Conservation (phyloP, 2,329 filamentous ascomycete genomes). For the Neobulgaria alba region DNA sequence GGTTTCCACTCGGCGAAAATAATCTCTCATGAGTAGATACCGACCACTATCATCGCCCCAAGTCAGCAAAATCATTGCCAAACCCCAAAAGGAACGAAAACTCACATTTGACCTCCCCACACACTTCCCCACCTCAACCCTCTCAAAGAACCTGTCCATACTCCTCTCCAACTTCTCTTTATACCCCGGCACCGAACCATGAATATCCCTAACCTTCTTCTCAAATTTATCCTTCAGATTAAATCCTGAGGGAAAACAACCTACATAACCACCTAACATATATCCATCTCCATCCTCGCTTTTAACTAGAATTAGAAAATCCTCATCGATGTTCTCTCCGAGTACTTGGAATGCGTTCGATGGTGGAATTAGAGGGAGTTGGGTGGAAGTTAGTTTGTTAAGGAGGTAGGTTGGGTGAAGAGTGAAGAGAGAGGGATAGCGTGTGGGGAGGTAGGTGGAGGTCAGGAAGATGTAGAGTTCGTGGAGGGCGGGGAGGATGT, state of each 20-base stretch:
- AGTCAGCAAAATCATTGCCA: too few relatives aligned
- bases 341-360: conserved; percentile 38
- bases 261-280: conserved; percentile 45
- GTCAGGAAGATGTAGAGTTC: conserved; percentile 50
- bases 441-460: conserved; percentile 43
- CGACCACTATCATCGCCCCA: too few relatives aligned
- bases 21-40: conserved; percentile 34
- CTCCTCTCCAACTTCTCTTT: conserved; percentile 43
- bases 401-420: conserved; percentile 30
- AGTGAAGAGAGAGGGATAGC: conserved; percentile 46
- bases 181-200: conserved; percentile 50
- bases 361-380: conserved; percentile 32
- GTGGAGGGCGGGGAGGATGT: conserved; percentile 36
- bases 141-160: conserved; percentile 55
- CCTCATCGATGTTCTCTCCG: conserved; percentile 46
- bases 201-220: conserved; percentile 44
- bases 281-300: conserved; percentile 34
- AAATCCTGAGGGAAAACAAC: conserved; percentile 51
- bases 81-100: not conserved
- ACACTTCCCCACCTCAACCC: conserved; percentile 42
- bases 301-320: conserved; percentile 50
- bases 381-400: conserved; percentile 38
- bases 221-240: conserved; percentile 45
- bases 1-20: conserved; percentile 32
- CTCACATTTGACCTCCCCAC: conserved; percentile 44